Evolutionary conservation across 1,284 basidiomycete genomes (phyloP).

Genomic region (Cystobasidiaceae sp.): DNA sequence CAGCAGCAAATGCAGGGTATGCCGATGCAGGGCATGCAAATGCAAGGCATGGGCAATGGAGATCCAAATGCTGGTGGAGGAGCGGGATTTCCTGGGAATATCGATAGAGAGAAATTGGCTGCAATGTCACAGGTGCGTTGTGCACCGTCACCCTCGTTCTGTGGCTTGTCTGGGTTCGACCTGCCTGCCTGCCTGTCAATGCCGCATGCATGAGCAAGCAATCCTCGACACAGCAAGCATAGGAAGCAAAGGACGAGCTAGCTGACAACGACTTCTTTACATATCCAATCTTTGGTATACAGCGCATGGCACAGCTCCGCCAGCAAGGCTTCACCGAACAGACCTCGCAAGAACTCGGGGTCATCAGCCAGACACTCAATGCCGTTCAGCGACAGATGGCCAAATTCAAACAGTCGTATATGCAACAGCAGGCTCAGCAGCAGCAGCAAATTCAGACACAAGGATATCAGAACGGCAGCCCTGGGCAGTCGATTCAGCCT

Average conservation of each 20-base stretch:
- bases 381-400: conserved; percentile 37
- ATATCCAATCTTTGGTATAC: too few species aligned
- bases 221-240: too few species aligned
- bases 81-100: background rate
- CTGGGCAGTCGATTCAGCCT: too few species aligned
- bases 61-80: background rate
- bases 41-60: background rate
- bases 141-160: too few species aligned
- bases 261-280: too few species aligned
- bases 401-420: conserved; percentile 33
- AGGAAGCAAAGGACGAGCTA: too few species aligned
- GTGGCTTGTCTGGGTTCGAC: too few species aligned
- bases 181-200: too few species aligned
- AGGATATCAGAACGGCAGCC: conserved; percentile 36
- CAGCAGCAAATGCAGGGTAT: conserved; percentile 1
- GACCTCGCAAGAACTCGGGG: conserved; percentile 46
- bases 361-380: conserved; percentile 46
- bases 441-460: conserved; percentile 42
- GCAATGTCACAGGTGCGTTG: conserved; percentile 13
- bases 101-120: conserved; percentile 17
- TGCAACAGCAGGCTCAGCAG: conserved; percentile 42
- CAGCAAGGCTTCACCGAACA: conserved; percentile 46
- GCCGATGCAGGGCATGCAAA: background rate
- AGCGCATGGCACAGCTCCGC: conserved; percentile 48
- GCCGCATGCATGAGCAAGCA: too few species aligned